Base-by-base conservation (phyloP, 371 early-diverging fungal genomes). In the Conidiobolus incongruus region DNA sequence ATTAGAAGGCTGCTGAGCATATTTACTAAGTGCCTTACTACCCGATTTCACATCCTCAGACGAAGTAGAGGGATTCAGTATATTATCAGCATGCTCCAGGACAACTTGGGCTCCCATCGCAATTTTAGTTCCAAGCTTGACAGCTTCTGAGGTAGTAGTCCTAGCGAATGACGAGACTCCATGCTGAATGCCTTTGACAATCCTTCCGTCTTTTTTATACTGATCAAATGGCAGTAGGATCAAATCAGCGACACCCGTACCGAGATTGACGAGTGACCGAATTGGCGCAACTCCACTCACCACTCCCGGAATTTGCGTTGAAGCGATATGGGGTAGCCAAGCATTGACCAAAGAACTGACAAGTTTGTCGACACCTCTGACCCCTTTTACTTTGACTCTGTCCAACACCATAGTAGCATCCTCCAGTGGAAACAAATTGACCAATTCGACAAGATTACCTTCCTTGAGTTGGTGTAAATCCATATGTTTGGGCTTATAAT, bases 401-500 rank as follows among this genome's bases (percentile, higher is more conserved):
- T 60, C 68, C 17, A 96, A 53, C 0, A 70, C 67, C 70, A 96
- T 72, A 41, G 81, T 78, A 1, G 92, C 89, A 3, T 79, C 87
- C 40, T 93, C 92, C 37, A 96, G 56, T 26, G 74, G 83, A 59
- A 93, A 80, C 22, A 96, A 68, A 48, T 96, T 96, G 46, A 93
- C 62, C 21, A 96, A 64, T 56, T 95, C 94, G 1, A 77, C 62
- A 16, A 82, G 47, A 58, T 86, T 72, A 16, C 86, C 77, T 44
- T 73, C 74, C 49, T 71, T 65, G 16, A 86, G 47, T 35, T 66
- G 72, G 13, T 60, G 59, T 35, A 73, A 73, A 47, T 86, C 85
- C 30, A 91, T 65, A 17, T 78, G 75, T 50, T 92, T 88, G 13
- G 95, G 91, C 54, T 95, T 94, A 63, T 94, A 96, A 58, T 96